These are phyloP conservation scores for Pseudogymnoascus verrucosus DNA, from an alignment of 2,329 filamentous ascomycete species.

Conservation along the genomic window DNA sequence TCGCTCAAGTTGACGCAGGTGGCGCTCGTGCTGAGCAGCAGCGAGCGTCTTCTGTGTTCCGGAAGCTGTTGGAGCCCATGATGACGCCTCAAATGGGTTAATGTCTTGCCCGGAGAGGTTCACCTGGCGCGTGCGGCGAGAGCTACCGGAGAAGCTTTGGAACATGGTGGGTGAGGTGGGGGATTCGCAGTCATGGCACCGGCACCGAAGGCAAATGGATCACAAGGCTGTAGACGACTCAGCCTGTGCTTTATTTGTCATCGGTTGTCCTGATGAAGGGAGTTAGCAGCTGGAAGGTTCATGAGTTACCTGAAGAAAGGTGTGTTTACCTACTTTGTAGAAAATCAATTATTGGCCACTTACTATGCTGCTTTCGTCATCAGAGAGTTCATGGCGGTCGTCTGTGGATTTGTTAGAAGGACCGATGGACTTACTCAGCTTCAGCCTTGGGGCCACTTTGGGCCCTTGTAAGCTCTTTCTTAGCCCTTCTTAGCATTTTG, in stretches of 20 bases:
- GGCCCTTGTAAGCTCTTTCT: too few relatives aligned
- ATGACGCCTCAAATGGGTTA: slow-evolving; percentile 68
- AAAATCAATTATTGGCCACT: slow-evolving; percentile 3
- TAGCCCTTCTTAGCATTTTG: background rate
- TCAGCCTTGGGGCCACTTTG: background rate
- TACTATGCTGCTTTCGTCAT: slow-evolving; percentile 2
- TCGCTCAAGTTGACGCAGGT: slow-evolving; percentile 71
- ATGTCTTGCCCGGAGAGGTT: slow-evolving; percentile 80
- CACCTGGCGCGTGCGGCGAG: slow-evolving; percentile 79
- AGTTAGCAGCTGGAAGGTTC: slow-evolving; percentile 2
- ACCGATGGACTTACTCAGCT: slow-evolving; percentile 6
- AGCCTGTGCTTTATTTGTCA: background rate
- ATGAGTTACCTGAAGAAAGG: background rate
- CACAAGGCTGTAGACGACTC: background rate
- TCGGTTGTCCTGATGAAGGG: background rate
- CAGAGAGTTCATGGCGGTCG: background rate
- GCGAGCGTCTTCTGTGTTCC: slow-evolving; percentile 71
- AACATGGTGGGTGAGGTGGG: slow-evolving; percentile 55
- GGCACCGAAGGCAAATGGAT: background rate
- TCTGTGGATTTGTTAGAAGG: background rate
- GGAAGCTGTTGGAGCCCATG: slow-evolving; percentile 48
- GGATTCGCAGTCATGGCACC: slow-evolving; percentile 14
- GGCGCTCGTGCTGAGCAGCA: slow-evolving; percentile 78
- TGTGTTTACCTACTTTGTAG: background rate
- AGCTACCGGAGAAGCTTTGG: slow-evolving; percentile 81